Conservation (phyloP, 2,329 filamentous ascomycete species). For the Pyrenochaeta sp. region DNA sequence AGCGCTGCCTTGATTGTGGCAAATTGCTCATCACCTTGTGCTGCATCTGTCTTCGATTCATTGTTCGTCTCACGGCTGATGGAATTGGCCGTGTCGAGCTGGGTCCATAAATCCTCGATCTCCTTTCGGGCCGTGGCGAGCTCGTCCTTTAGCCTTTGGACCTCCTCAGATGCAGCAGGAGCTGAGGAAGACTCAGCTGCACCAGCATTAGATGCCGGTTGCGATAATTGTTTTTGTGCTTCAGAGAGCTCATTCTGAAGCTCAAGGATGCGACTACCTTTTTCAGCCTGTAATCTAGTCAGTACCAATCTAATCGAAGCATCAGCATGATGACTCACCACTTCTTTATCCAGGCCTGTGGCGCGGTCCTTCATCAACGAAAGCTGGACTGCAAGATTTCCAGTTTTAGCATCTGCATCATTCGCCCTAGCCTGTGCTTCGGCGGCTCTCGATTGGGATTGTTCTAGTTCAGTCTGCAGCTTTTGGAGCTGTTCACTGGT, state of each 20-base stretch:
- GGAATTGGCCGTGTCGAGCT: slow-evolving; percentile 33
- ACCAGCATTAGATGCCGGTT: slow-evolving; percentile 17
- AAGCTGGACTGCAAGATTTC: slow-evolving; percentile 47
- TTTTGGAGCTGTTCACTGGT: slow-evolving; percentile 43
- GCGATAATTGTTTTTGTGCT: slow-evolving; percentile 30
- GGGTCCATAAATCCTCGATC: slow-evolving; percentile 54
- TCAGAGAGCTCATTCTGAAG: slow-evolving; percentile 45
- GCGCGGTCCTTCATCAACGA: slow-evolving; percentile 68
- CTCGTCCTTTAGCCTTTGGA: slow-evolving; percentile 42
- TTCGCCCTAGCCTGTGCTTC: slow-evolving; percentile 48
- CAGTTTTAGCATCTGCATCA: slow-evolving; percentile 49
- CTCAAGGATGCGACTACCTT: slow-evolving; percentile 50
- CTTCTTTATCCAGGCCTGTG: slow-evolving; percentile 70
- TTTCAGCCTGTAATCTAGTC: slow-evolving; percentile 42
- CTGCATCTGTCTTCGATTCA: slow-evolving; percentile 45
- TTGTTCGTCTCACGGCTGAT: slow-evolving; percentile 16
- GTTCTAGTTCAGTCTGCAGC: slow-evolving; percentile 48
- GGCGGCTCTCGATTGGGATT: slow-evolving; percentile 36
- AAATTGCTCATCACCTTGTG: slow-evolving; percentile 59
- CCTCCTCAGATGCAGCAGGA: slow-evolving; percentile 21
- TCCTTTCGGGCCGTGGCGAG: slow-evolving; percentile 56
- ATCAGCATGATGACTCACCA: slow-evolving; percentile 37
- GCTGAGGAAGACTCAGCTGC: slow-evolving; percentile 9
- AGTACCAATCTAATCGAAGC: slow-evolving; percentile 8
- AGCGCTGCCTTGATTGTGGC: slow-evolving; percentile 46